Evolutionary conservation across 352 stramenopile species (phyloP), one percentile per base, ranked within the genome.

Genomic region (Pilasporangium apinafurcum): DNA sequence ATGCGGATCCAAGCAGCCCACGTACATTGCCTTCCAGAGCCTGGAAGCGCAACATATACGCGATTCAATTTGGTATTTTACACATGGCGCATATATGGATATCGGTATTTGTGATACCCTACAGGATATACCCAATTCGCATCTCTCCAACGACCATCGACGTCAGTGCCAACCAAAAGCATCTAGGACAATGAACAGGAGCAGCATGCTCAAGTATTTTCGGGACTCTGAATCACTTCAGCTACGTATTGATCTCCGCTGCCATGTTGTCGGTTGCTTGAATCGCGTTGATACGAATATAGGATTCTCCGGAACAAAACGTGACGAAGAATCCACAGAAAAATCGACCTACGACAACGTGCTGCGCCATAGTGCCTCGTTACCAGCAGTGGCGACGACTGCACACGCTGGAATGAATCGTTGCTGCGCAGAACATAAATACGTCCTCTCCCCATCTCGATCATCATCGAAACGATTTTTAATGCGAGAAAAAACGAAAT

Each of bases 11-110:
- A 88, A 88, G 39, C 76, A 86, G 28, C 76, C 76, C 1, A 69
- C 48, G 14, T 78, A 67, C 33, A 62, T 88, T 20, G 60, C 66
- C 2, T 68, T 86, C 26, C 65, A 86, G 30, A 82, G 65, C 17
- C 27, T 66, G 5, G 71, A 88, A 12, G 58, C 71, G 0, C 63
- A 77, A 26, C 58, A 74, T 27, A 84, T 88, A 37, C 70, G 76
- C 38, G 76, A 88, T 13, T 65, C 73, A 4, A 71, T 88, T 21
- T 84, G 63, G 58, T 85, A 70, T 34, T 59, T 83, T 32, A 74
- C 75, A 35, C 44, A 74, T 25, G 71, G 61, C 6, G 53, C 48
- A 5, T 75, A 64, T 20, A 55, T 77, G 26, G 66, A 86, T 16
- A 53, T 48, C 14, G n/a, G n/a, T n/a, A n/a, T n/a, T n/a, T n/a